Base-by-base conservation (phyloP, 768 basidiomycete species). In the Suillus luteus region DNA sequence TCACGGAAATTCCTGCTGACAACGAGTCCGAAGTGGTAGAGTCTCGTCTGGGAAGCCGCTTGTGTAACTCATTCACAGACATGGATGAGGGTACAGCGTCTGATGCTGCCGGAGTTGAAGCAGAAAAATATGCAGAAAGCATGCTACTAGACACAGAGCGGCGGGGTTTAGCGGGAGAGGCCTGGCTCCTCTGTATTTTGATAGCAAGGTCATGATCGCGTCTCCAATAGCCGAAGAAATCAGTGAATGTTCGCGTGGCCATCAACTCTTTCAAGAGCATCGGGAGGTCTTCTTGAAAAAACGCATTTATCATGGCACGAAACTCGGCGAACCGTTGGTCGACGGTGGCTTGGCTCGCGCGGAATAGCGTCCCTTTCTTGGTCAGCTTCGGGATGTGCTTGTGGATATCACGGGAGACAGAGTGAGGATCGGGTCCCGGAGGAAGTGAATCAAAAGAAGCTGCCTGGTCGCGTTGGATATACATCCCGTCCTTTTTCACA, bases 391-490 rank as follows among this genome's bases (percentile, higher is more conserved):
- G 92, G 3, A 94, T 71, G 68, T 86, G 75, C 6, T 82, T 68
- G 69, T 92, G 90, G 48, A 93, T 82, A 64, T 90, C 84, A 59
- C 80, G 83, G n/a, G 86, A 86, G 49, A 93, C 83, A 15, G 87
- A 86, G 55, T 83, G 84, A 6, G 91, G 90, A 68, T 91, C 83
- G n/a, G 92, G 92, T 9, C 91, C 92, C 8, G 90, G 89, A 14
- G 92, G 92, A 22, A 94, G 81, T 1, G 91, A 93, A 60, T 93
- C 92, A 80, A 89, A 94, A 15, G 92, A 93, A 1, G 92, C 87
- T 2, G 92, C 92, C 62, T 82, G 80, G 70, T 92, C 88, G 38
- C 86, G 83, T 64, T 86, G 85, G 64, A 90, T 83, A 64, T 91
- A 84, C 2, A 91, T 81, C 19, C 89, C 85, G 62, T 87, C 78